Percentiles rank a stretch among this genome's conserved stretches.
These are phyloP conservation scores for Protoeuglena noctilucae DNA, from an alignment of 139 green algal genomes.

Conservation along the genomic window DNA sequence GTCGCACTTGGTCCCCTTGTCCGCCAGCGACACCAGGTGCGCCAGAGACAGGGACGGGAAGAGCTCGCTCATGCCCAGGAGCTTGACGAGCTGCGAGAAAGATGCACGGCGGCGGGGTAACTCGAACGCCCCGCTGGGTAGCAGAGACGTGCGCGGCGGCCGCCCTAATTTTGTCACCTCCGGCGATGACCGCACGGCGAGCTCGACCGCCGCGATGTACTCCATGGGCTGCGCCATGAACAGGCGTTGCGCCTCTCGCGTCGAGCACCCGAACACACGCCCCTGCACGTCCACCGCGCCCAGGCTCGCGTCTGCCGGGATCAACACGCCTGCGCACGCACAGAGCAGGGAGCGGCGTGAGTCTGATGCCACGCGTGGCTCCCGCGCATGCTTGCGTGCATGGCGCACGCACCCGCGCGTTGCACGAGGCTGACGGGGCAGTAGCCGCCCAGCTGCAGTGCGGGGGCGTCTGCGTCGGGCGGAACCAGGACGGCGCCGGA, in stretches of 20 bases:
- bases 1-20: constrained; percentile 7
- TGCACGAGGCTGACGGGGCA: constrained; percentile 8
- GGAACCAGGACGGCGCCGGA: neutral
- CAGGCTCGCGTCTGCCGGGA: neutral
- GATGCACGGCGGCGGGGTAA: too few species aligned
- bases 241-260: neutral
- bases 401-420: too few species aligned
- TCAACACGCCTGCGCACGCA: neutral
- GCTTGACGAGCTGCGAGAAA: constrained; percentile 1
- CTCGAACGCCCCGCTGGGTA: too few species aligned
- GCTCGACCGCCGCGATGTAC: neutral
- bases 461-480: neutral
- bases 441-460: constrained; percentile 1
- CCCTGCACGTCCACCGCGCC: neutral
- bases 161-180: too few species aligned
- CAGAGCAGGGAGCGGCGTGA: neutral
- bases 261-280: neutral
- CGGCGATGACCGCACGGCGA: neutral
- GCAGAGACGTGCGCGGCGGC: too few species aligned
- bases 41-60: neutral
- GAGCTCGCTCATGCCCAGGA: neutral
- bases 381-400: neutral
- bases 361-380: neutral
- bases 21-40: neutral
- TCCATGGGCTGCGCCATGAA: neutral